Percentiles rank a stretch among this genome's conserved stretches.
Evolutionary conservation across 2,329 filamentous ascomycete genomes (phyloP).

Genomic region (Pyrenochaeta sp.): DNA sequence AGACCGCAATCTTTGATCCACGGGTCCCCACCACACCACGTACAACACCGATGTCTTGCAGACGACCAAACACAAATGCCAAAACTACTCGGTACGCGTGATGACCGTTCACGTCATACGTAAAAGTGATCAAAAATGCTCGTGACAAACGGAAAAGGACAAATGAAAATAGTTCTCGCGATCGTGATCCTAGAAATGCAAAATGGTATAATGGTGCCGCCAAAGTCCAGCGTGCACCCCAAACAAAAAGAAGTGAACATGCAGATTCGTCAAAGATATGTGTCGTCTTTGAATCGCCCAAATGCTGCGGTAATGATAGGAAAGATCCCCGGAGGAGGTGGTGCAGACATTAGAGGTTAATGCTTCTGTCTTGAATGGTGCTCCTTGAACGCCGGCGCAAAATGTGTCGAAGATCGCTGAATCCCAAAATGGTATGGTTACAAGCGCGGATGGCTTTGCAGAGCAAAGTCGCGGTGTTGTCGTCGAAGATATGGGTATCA

Average conservation of each 20-base stretch:
- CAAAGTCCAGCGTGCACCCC: constrained; percentile 21
- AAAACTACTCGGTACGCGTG: constrained; percentile 12
- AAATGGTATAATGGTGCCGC: constrained; percentile 41
- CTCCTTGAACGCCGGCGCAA: constrained; percentile 46
- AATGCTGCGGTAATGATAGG: constrained; percentile 34
- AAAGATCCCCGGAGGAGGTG: constrained; percentile 30
- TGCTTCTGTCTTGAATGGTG: constrained; percentile 32
- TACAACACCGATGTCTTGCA: constrained; percentile 21
- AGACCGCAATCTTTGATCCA: constrained; percentile 11
- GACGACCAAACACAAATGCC: constrained; percentile 14
- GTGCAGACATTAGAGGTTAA: constrained; percentile 46
- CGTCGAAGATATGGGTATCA: constrained; percentile 18
- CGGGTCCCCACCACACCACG: constrained; percentile 22
- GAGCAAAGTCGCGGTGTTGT: constrained; percentile 27
- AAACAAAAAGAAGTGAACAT: constrained; percentile 27
- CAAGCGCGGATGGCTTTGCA: constrained; percentile 32
- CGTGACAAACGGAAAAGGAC: constrained; percentile 35
- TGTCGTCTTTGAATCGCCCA: constrained; percentile 21
- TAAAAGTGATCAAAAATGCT: constrained; percentile 23
- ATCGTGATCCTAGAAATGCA: constrained; percentile 32
- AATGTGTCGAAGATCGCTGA: constrained; percentile 30
- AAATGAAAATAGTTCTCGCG: constrained; percentile 37
- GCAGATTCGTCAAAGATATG: constrained; percentile 20
- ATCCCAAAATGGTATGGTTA: constrained; percentile 41
- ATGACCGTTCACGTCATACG: constrained; percentile 25